Base-by-base conservation (phyloP, 805 yeast species). In the Starmera pachycereana region DNA sequence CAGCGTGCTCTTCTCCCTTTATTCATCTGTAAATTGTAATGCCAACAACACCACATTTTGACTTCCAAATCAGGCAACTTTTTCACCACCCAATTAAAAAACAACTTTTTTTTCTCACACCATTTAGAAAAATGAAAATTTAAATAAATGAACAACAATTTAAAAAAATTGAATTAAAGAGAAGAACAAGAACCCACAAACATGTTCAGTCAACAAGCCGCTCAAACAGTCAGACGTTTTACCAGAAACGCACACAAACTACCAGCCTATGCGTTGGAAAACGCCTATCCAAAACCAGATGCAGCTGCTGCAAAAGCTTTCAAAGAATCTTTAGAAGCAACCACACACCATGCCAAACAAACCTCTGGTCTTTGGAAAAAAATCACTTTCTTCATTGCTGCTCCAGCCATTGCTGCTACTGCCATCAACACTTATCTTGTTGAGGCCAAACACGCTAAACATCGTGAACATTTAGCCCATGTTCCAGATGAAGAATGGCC, bases 401-500 rank as follows among this genome's bases (percentile, higher is more conserved):
- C 81, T 37, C 98, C 98, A 53, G 84, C 85, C 39, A 76, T 89
- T 52, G 63, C 73, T 43, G 71, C 76, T 54, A 72, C 90, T 50
- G 84, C 92, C 37, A 71, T 81, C 57, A 87, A 87, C 69, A 86
- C 92, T 40, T 79, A 74, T 65, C 76, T 74, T 54, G 72, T 81
- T 58, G 98, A 90, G 72, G 66, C 72, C 56, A 86, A 82, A 64
- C 98, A 92, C 65, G 88, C 92, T 52, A 74, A 80, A 56, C 98
- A 92, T 74, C 78, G 92, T 71, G 74, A 72, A 61, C 92, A 83
- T 65, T 68, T 77, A 56, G 60, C 64, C 38, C 69, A 70, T 54
- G 68, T 86, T 43, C 63, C 87, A 29, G 97, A 89, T 62, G 90
- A 81, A 53, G 95, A 89, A 61, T 85, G 95, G 88, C 97, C 97